Percentiles rank a stretch among this genome's conserved stretches.
Conservation (phyloP, 352 stramenopile species). For the Pythium utonaiense region DNA sequence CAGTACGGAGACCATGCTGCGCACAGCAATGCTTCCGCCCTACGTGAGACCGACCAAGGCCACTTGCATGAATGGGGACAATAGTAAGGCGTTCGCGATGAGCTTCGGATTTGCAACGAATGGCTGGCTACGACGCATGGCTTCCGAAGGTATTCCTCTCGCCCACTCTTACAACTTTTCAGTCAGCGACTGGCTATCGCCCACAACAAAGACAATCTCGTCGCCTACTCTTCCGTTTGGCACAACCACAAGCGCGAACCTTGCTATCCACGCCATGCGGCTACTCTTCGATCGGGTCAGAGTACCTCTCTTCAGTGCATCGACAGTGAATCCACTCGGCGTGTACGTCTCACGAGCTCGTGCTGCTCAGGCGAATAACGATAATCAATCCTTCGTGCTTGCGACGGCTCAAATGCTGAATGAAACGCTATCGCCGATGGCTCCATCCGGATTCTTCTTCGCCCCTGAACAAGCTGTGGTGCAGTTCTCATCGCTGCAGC, state of each 20-base stretch:
- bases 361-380: not conserved
- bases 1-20: constrained; percentile 16
- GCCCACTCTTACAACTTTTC: constrained; percentile 10
- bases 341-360: not conserved
- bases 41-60: constrained; percentile 1
- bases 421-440: constrained; percentile 4
- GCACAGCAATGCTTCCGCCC: constrained; percentile 8
- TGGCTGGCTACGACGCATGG: constrained; percentile 1
- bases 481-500: constrained; percentile 10
- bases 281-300: constrained; percentile 4
- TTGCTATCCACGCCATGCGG: constrained; percentile 17
- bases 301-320: constrained; percentile 9
- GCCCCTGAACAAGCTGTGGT: not conserved
- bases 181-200: constrained; percentile 11
- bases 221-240: constrained; percentile 5
- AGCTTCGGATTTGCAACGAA: constrained; percentile 15
- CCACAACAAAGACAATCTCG: not conserved
- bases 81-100: constrained; percentile 2
- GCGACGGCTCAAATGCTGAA: constrained; percentile 10
- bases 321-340: constrained; percentile 6
- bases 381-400: not conserved
- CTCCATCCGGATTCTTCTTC: constrained; percentile 17
- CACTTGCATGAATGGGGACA: not conserved
- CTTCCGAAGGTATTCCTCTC: not conserved
- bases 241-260: constrained; percentile 13